A percentile compares a stretch with the other conserved stretches of the same genome.
phyloP scores from a whole-genome alignment of 1,139 yeast species.

The Sugiyamaella paludigena region DNA sequence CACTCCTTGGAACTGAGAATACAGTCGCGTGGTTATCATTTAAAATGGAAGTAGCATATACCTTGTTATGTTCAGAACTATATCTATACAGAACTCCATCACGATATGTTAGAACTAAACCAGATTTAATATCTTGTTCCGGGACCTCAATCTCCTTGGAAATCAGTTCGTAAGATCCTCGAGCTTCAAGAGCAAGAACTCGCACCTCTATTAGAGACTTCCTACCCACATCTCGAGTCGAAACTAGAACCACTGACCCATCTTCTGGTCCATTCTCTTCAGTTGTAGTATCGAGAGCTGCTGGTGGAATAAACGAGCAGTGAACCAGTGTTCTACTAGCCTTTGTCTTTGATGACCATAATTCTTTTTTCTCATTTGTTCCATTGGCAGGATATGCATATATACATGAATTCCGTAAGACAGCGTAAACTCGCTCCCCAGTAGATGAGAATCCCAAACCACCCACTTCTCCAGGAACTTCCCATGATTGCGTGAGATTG shows the following conservation, averaged over 20 bases:
- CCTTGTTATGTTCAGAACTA: slow-evolving; percentile 6
- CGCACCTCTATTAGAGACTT: slow-evolving; percentile 22
- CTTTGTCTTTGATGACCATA: slow-evolving; percentile 25
- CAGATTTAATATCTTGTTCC: slow-evolving; percentile 14
- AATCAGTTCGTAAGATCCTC: slow-evolving; percentile 20
- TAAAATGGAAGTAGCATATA: slow-evolving; percentile 21
- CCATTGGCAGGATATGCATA: slow-evolving; percentile 17
- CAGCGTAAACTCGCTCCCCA: slow-evolving; percentile 19
- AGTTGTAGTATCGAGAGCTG: slow-evolving; percentile 11
- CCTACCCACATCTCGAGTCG: slow-evolving; percentile 22
- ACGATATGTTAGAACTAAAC: slow-evolving; percentile 20
- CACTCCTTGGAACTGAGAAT: slow-evolving; percentile 13
- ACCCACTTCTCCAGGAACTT: slow-evolving; percentile 4
- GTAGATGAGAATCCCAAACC: slow-evolving; percentile 3
- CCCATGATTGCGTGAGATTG: background rate
- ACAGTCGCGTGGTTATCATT: slow-evolving; percentile 8
- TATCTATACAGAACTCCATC: slow-evolving; percentile 27
- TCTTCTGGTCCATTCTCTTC: slow-evolving; percentile 22
- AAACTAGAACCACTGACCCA: slow-evolving; percentile 27
- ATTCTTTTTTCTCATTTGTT: slow-evolving; percentile 8
- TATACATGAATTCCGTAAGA: slow-evolving; percentile 24
- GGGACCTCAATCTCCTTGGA: slow-evolving; percentile 20
- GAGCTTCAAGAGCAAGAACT: slow-evolving; percentile 23
- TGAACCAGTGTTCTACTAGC: slow-evolving; percentile 23
- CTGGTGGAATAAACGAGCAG: slow-evolving; percentile 16